Percentiles rank a stretch among this genome's conserved stretches.
Conservation (phyloP, 768 basidiomycete species). For the Filobasidium floriforme region DNA sequence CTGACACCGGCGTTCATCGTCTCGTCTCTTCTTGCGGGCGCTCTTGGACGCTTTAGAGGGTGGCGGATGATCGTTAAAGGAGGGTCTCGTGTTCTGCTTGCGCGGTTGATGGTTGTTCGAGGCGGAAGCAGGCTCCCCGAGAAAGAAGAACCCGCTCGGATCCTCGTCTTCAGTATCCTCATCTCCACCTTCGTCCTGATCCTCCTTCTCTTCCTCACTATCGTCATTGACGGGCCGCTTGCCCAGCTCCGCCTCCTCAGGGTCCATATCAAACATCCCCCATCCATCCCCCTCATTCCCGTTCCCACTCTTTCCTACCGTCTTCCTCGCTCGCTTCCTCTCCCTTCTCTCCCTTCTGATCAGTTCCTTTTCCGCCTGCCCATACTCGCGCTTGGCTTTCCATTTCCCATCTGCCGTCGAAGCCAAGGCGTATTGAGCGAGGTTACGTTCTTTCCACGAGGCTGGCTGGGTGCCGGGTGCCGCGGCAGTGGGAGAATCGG, state of each 20-base stretch:
- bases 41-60: not conserved
- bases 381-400: constrained; percentile 13
- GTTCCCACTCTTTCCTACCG: not conserved
- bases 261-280: constrained; percentile 1
- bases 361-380: not conserved
- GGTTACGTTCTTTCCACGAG: constrained; percentile 1
- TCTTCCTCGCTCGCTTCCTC: constrained; percentile 5
- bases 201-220: not conserved
- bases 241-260: not conserved
- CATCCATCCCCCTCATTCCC: not conserved
- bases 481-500: not conserved
- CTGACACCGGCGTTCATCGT: constrained; percentile 13
- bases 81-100: no score
- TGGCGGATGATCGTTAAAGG: not conserved
- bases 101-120: no score
- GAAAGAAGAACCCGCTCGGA: no score
- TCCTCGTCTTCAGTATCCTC: not conserved
- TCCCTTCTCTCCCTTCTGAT: constrained; percentile 8
- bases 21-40: constrained; percentile 1
- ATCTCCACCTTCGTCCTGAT: not conserved
- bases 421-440: not conserved
- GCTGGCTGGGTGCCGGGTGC: not conserved
- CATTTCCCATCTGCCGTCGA: constrained; percentile 4
- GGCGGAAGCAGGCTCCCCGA: no score
- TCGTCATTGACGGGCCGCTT: not conserved